These are phyloP conservation scores for Tetrapisispora namnaoensis DNA, from an alignment of 805 yeast genomes.

Conservation along the genomic window DNA sequence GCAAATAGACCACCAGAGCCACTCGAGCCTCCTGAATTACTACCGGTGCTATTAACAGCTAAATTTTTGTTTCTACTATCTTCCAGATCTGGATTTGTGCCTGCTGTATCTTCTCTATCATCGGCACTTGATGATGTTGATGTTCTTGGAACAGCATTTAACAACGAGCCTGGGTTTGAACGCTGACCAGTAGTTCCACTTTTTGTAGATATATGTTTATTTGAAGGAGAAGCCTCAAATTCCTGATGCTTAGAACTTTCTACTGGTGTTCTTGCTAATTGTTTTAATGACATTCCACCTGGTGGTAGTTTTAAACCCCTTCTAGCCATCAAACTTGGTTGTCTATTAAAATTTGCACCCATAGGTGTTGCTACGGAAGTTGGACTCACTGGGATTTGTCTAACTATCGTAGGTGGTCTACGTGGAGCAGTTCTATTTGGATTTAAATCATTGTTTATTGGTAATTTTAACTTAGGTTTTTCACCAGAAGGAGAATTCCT, in stretches of 20 bases:
- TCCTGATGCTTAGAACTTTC: slow-evolving; percentile 16
- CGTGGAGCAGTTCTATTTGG: slow-evolving; percentile 24
- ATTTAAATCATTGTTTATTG: slow-evolving; percentile 9
- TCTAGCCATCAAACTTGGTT: slow-evolving; percentile 74
- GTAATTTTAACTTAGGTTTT: background rate
- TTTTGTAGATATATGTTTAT: slow-evolving; percentile 8
- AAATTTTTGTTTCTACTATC: slow-evolving; percentile 5
- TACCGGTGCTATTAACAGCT: slow-evolving; percentile 13
- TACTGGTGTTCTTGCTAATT: slow-evolving; percentile 10
- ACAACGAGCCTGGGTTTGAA: slow-evolving; percentile 24
- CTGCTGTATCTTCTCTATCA: slow-evolving; percentile 22
- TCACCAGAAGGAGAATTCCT: background rate
- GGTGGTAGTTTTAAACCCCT: slow-evolving; percentile 65
- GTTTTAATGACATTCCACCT: slow-evolving; percentile 28
- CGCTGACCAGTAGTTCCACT: slow-evolving; percentile 13
- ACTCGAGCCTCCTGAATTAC: slow-evolving; percentile 34
- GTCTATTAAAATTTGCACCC: background rate
- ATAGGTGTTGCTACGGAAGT: slow-evolving; percentile 9
- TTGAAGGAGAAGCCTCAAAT: slow-evolving; percentile 23
- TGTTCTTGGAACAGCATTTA: slow-evolving; percentile 25
- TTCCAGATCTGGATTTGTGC: slow-evolving; percentile 15
- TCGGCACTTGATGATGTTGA: slow-evolving; percentile 26
- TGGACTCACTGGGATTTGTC: slow-evolving; percentile 26
- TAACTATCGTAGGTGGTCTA: slow-evolving; percentile 11
- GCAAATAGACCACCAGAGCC: slow-evolving; percentile 55